Evolutionary conservation across 2,329 filamentous ascomycete species (phyloP).

Genomic region (Parascedosporium putredinis): DNA sequence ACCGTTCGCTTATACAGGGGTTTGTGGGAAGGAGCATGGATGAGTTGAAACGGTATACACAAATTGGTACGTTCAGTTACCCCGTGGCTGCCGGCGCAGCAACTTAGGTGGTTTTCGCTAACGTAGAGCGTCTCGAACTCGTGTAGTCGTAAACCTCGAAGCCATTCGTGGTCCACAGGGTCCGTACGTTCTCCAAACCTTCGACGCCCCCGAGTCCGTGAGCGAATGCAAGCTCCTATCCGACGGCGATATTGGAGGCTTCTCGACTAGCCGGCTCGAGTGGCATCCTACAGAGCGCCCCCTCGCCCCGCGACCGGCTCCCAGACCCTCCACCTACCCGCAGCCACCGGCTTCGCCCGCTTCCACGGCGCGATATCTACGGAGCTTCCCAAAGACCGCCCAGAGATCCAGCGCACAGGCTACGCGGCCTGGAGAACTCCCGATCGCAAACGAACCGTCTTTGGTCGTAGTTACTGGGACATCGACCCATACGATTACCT

Average conservation of each 20-base stretch:
- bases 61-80: conserved; percentile 45
- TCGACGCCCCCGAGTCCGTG: conserved; percentile 39
- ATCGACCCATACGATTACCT: conserved; percentile 84
- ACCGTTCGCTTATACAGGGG: conserved; percentile 36
- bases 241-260: conserved; percentile 79
- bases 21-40: conserved; percentile 49
- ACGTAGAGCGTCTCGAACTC: not conserved
- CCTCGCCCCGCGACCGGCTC: conserved; percentile 11
- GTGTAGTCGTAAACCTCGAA: conserved; percentile 56
- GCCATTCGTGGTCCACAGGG: conserved; percentile 54
- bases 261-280: conserved; percentile 64
- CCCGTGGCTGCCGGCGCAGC: too few species aligned
- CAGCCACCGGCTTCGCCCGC: conserved; percentile 46
- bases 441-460: conserved; percentile 67
- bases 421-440: conserved; percentile 86
- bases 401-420: conserved; percentile 67
- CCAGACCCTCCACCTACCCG: conserved; percentile 5
- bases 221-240: conserved; percentile 66
- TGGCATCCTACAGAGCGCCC: conserved; percentile 24
- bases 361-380: conserved; percentile 88
- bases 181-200: conserved; percentile 55
- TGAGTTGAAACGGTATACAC: conserved; percentile 46
- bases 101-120: not conserved
- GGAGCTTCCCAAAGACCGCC: conserved; percentile 62
- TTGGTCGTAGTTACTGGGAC: conserved; percentile 78